These are phyloP conservation scores for Solanum pennellii DNA, from an alignment of 257 asterid genomes.

Conservation along the genomic window DNA sequence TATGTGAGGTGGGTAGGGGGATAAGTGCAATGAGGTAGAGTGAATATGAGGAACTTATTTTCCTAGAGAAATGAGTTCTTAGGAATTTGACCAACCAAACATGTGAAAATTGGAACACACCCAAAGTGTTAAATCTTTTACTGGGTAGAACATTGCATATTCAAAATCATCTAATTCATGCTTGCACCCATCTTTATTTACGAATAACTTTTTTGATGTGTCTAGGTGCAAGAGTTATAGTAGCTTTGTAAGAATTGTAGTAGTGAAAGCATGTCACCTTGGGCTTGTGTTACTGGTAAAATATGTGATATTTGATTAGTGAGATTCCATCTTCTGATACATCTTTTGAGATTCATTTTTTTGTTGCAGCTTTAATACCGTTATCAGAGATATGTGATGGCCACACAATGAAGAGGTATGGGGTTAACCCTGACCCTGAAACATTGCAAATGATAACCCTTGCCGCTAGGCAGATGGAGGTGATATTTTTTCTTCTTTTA, in stretches of 20 bases:
- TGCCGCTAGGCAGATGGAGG: slow-evolving; percentile 66
- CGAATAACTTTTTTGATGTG: not conserved
- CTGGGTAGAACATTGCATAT: not conserved
- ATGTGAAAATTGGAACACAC: not conserved
- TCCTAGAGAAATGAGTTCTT: not conserved
- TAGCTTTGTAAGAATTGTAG: not conserved
- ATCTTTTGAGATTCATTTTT: not conserved
- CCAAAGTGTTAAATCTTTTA: not conserved
- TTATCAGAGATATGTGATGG: slow-evolving; percentile 41
- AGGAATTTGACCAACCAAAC: not conserved
- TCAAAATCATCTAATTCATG: not conserved
- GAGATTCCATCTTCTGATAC: not conserved
- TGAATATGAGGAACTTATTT: not conserved
- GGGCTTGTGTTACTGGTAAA: not conserved
- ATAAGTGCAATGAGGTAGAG: not conserved
- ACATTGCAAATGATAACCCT: slow-evolving; percentile 48
- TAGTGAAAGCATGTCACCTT: not conserved
- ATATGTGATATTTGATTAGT: not conserved
- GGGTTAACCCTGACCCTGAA: slow-evolving; percentile 48
- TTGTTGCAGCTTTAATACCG: slow-evolving; percentile 68
- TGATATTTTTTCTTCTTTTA: not conserved
- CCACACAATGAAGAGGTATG: slow-evolving; percentile 58
- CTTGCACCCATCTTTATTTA: not conserved
- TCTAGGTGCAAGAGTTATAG: not conserved
- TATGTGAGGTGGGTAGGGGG: not conserved